Percentiles rank a stretch among this genome's conserved stretches.
These are phyloP conservation scores for Fomitiporia mediterranea DNA, from an alignment of 1,284 basidiomycete genomes.

Conservation along the genomic window DNA sequence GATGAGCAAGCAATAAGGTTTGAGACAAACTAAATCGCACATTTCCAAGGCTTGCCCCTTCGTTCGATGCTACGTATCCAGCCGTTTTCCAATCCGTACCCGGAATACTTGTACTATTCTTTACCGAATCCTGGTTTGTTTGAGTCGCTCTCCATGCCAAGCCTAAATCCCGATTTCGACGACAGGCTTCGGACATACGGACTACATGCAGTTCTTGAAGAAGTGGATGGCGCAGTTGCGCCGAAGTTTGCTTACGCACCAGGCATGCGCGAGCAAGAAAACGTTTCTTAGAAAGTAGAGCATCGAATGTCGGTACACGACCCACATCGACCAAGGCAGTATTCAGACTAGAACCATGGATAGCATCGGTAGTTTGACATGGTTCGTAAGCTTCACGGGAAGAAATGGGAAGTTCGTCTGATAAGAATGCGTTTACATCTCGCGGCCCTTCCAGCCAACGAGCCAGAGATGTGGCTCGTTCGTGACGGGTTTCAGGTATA, in stretches of 20 bases:
- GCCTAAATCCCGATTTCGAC: slow-evolving; percentile 26
- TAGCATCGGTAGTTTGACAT: background rate
- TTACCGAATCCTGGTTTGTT: background rate
- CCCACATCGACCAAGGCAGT: background rate
- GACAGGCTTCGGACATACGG: slow-evolving; percentile 27
- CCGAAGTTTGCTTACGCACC: slow-evolving; percentile 35
- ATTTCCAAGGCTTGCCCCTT: slow-evolving; percentile 47
- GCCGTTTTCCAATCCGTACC: too few species aligned
- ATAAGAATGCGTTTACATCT: background rate
- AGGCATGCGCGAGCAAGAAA: slow-evolving; percentile 42
- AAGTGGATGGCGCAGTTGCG: slow-evolving; percentile 40
- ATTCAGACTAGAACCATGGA: background rate
- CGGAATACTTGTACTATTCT: too few species aligned
- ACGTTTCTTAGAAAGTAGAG: slow-evolving; percentile 40
- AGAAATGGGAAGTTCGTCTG: background rate
- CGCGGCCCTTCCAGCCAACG: slow-evolving; percentile 2
- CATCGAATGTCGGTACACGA: slow-evolving; percentile 33
- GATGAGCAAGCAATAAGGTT: background rate
- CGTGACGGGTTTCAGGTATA: too few species aligned
- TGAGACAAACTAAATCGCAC: slow-evolving; percentile 28
- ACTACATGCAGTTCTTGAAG: slow-evolving; percentile 42
- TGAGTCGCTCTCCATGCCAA: slow-evolving; percentile 26
- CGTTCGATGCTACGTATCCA: slow-evolving; percentile 32
- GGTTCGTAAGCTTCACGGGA: background rate
- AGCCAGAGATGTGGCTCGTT: background rate